Percentiles rank a stretch among this genome's conserved stretches.
Conservation (phyloP, 768 basidiomycete species). For the Favolaschia claudopus region DNA sequence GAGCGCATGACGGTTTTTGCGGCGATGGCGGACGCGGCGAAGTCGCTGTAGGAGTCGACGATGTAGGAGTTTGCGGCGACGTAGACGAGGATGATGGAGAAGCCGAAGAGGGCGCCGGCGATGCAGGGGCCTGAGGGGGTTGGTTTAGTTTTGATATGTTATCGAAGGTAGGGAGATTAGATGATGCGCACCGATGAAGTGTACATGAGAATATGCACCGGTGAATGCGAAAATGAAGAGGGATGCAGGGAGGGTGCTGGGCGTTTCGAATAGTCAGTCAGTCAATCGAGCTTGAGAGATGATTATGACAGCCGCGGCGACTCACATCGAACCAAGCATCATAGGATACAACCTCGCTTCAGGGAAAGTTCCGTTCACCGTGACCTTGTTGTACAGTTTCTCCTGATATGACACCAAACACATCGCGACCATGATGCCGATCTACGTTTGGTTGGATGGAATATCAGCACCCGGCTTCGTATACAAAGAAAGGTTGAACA, state of each 20-base stretch:
- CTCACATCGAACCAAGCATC: slow-evolving; percentile 49
- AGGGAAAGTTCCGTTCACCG: slow-evolving; percentile 46
- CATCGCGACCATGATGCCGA: slow-evolving; percentile 45
- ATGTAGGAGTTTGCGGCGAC: slow-evolving; percentile 54
- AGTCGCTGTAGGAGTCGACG: slow-evolving; percentile 50
- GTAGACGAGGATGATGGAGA: slow-evolving; percentile 52
- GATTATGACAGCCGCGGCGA: slow-evolving; percentile 2
- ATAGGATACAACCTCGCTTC: slow-evolving; percentile 53
- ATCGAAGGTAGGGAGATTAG: neutral
- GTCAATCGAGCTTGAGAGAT: neutral
- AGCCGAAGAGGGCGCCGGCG: slow-evolving; percentile 47
- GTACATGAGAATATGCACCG: slow-evolving; percentile 46
- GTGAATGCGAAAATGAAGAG: slow-evolving; percentile 56
- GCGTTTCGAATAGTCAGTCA: neutral
- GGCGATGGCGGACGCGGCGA: slow-evolving; percentile 53
- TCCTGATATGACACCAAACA: slow-evolving; percentile 43
- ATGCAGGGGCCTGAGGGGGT: slow-evolving; percentile 39
- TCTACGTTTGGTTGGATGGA: slow-evolving; percentile 21
- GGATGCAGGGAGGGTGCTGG: slow-evolving; percentile 45
- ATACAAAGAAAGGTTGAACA: slow-evolving; percentile 17
- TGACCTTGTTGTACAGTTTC: slow-evolving; percentile 38
- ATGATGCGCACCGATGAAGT: slow-evolving; percentile 43
- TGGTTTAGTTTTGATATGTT: neutral
- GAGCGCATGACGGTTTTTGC: slow-evolving; percentile 52
- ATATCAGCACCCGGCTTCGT: no score